Evolutionary conservation across 495 filamentous ascomycete species (phyloP), one percentile per base, ranked within the genome.

Genomic region (Penicillium arizonense): DNA sequence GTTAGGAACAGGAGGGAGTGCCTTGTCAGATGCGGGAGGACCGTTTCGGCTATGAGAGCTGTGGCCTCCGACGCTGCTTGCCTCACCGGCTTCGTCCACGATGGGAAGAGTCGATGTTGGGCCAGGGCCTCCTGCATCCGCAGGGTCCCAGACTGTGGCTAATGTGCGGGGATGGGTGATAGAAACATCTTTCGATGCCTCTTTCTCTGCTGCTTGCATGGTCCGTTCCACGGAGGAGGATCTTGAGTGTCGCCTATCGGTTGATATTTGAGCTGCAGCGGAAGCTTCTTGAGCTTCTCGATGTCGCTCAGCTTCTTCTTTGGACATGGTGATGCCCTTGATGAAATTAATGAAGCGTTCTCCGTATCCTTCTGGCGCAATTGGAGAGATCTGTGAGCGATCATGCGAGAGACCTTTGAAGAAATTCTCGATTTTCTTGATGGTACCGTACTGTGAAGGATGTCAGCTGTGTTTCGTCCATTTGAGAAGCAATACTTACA

Each of bases 321-420:
- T 80, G 1, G 90, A 90, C 84, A 88, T 96, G 39, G 93, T 96
- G 61, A 95, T 87, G 38, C 87, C 84, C 13, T 83, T 83, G 61
- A 99, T 96, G 69, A 99, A 99, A 50, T 87, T 85, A 59, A 96
- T 80, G 67, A 99, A 99, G 2, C 94, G 87, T 38, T 97, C 90
- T 12, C 95, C 95, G 53, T 99, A 99, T 23, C 85, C 79, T 38
- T 92, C 84, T 0, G 94, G 91, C 0, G 93, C 89, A n/a, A 97
- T 86, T 1, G 95, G 90, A 3, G 92, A 97, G 36, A 99, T 96
- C 57, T 96, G 86, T 21, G 79, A 80, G 56, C 89, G 85, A 62
- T 90, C 83, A 60, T 84, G 77, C 7, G 86, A 88, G 38, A 97
- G 76, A 28, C 95, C 92, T 72, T 97, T 96, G 85, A 90, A 89